Percentiles rank a stretch among this genome's conserved stretches.
Conservation (phyloP, 176 grass and related monocot genomes). For the Avena atlantica region DNA sequence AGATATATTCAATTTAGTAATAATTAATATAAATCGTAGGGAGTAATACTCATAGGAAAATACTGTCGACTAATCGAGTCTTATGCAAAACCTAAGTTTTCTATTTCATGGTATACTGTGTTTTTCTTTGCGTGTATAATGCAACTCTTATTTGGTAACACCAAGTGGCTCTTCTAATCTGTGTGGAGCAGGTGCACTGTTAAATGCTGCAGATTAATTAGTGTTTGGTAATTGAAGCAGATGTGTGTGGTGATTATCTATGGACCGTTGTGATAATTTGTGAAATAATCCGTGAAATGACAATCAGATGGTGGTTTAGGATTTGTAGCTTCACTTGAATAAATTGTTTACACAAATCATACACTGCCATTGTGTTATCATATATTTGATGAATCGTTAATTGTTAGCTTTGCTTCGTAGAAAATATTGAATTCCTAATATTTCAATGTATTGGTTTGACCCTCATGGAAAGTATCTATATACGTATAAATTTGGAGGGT, state of each 20-base stretch:
- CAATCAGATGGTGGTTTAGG: neutral
- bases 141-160: neutral
- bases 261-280: neutral
- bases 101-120: neutral
- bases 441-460: no score
- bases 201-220: conserved; percentile 17
- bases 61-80: neutral
- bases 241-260: conserved; percentile 1
- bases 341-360: neutral
- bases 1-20: no score
- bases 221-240: conserved; percentile 7
- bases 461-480: no score
- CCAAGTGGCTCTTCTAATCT: neutral
- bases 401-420: neutral
- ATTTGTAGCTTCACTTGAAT: conserved; percentile 9
- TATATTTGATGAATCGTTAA: neutral
- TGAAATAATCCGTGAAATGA: neutral
- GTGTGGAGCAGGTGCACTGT: neutral
- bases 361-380: conserved; percentile 5
- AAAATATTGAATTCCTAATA: no score
- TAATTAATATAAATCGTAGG: no score
- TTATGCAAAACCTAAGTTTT: conserved; percentile 8
- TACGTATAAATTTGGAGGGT: no score
- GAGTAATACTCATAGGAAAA: neutral
- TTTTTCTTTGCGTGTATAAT: neutral